Percentiles rank a stretch among this genome's conserved stretches.
Conservation (phyloP, 768 basidiomycete genomes). For the Russula emetica region DNA sequence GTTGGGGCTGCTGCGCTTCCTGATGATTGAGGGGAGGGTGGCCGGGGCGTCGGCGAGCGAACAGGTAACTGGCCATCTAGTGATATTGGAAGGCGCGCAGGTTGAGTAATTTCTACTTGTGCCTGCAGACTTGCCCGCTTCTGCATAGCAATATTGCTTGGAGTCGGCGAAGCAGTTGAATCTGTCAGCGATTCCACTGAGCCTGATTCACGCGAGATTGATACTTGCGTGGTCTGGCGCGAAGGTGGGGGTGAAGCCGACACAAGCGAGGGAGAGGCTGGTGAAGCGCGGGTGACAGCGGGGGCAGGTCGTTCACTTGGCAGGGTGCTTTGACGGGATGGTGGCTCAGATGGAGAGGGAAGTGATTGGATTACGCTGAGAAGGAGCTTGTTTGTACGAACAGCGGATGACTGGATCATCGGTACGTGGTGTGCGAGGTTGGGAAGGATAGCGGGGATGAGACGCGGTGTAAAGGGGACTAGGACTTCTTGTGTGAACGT, state of each 20-base stretch:
- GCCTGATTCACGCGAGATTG: slow-evolving; percentile 43
- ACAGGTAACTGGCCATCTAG: slow-evolving; percentile 12
- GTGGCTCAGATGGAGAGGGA: slow-evolving; percentile 61
- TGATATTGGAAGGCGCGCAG: slow-evolving; percentile 8
- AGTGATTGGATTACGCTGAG: slow-evolving; percentile 81
- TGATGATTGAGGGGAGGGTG: slow-evolving; percentile 28
- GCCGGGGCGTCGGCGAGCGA: slow-evolving; percentile 34
- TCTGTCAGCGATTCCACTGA: slow-evolving; percentile 45
- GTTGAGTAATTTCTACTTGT: not conserved
- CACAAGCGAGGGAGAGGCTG: slow-evolving; percentile 55
- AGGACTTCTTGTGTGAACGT: slow-evolving; percentile 86
- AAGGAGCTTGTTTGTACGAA: slow-evolving; percentile 80
- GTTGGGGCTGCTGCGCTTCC: slow-evolving; percentile 30
- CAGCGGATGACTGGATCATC: slow-evolving; percentile 84
- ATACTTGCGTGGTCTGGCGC: slow-evolving; percentile 43
- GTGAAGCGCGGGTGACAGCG: slow-evolving; percentile 34
- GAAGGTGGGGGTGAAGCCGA: slow-evolving; percentile 42
- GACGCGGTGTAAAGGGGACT: slow-evolving; percentile 88
- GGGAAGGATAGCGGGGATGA: slow-evolving; percentile 89
- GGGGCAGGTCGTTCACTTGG: slow-evolving; percentile 30
- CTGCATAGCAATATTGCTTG: slow-evolving; percentile 28
- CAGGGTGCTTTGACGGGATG: slow-evolving; percentile 34
- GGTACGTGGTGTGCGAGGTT: slow-evolving; percentile 89
- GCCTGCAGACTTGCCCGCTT: slow-evolving; percentile 25
- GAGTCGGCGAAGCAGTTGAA: slow-evolving; percentile 29